Conservation (phyloP, 805 yeast species). For the Allodekkera sacchari region DNA sequence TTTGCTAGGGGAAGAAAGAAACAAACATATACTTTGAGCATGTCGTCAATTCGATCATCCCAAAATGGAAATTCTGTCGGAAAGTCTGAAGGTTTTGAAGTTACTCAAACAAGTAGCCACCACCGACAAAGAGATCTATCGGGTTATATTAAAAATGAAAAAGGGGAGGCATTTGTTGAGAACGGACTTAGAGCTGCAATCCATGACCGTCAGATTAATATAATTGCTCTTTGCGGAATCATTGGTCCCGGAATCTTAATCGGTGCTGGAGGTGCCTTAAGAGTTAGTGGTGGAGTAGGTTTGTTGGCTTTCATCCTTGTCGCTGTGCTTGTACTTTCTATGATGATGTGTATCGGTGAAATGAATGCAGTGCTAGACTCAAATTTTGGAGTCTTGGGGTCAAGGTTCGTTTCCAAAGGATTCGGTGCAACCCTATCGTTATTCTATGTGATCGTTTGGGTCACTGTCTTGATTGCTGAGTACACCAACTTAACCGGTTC, state of each 20-base stretch:
- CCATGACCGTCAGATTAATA: constrained; percentile 4
- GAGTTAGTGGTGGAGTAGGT: constrained; percentile 43
- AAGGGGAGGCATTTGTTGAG: constrained; percentile 2
- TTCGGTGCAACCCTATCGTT: constrained; percentile 48
- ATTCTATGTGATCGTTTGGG: constrained; percentile 46
- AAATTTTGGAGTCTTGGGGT: constrained; percentile 42
- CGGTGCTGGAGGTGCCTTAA: constrained; percentile 35
- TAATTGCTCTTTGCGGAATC: constrained; percentile 4
- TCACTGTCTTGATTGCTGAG: constrained; percentile 43
- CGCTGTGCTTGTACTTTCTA: constrained; percentile 40
- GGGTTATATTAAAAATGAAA: constrained; percentile 2
- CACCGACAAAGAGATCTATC: not conserved
- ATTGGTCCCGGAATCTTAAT: constrained; percentile 51
- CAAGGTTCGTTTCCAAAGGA: constrained; percentile 41
- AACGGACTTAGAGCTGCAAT: constrained; percentile 5
- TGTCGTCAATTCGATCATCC: no score
- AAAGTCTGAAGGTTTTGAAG: no score
- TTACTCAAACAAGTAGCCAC: no score
- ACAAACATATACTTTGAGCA: no score
- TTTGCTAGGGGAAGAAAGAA: no score
- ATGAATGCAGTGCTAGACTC: constrained; percentile 28
- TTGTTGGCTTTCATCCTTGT: constrained; percentile 35
- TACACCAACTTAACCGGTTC: constrained; percentile 43
- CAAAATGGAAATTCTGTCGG: no score
- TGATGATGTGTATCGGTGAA: constrained; percentile 49